Percentiles rank a stretch among this genome's conserved stretches.
Conservation (phyloP, 345 rosid genomes). For the Erysimum cheiranthoides region DNA sequence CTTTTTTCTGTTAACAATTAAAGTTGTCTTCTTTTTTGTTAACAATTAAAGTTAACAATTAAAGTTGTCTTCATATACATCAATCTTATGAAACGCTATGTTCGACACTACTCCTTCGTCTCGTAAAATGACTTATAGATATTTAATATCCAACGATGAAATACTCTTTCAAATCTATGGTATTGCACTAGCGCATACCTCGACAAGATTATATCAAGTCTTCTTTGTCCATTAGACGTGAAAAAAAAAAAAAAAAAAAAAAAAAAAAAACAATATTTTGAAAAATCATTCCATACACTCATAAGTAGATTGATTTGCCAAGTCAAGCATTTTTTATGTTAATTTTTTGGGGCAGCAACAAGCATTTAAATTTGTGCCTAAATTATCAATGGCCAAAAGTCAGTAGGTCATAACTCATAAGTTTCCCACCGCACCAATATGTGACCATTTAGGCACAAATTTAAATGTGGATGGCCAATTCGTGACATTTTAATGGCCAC, state of each 20-base stretch:
- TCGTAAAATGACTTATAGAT: not conserved
- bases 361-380: not conserved
- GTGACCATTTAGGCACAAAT: not conserved
- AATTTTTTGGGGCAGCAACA: not conserved
- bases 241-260: too few species aligned
- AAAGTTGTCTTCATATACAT: not conserved
- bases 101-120: not conserved
- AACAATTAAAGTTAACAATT: too few species aligned
- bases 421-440: not conserved
- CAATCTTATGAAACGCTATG: not conserved
- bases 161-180: not conserved
- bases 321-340: not conserved
- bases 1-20: too few species aligned
- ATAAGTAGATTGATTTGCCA: not conserved
- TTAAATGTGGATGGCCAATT: not conserved
- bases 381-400: not conserved
- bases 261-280: not conserved
- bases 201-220: not conserved
- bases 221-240: not conserved
- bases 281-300: not conserved
- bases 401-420: not conserved
- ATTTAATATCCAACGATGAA: not conserved
- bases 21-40: too few species aligned
- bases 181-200: not conserved
- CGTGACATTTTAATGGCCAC: not conserved